A percentile compares a stretch with the other conserved stretches of the same genome.
Evolutionary conservation across 106 monocot species (phyloP).

Genomic region (Dendrobium officinale): DNA sequence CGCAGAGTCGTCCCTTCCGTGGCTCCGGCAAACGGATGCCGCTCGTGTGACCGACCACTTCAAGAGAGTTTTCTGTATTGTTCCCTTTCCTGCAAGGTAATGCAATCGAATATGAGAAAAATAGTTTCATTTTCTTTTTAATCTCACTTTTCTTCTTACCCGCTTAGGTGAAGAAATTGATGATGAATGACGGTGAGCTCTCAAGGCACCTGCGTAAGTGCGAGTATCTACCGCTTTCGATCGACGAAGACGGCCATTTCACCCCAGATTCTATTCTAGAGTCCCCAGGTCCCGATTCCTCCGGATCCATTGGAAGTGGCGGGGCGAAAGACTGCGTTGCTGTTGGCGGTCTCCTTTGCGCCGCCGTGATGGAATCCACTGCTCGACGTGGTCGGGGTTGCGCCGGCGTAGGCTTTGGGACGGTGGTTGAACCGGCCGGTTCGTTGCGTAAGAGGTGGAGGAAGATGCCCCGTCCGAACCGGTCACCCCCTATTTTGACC

Average conservation of each 20-base stretch:
- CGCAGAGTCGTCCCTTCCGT: conserved; percentile 50
- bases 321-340: conserved; percentile 5
- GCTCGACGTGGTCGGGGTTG: neutral
- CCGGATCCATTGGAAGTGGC: conserved; percentile 12
- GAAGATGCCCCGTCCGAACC: conserved; percentile 42
- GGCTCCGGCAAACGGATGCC: conserved; percentile 47
- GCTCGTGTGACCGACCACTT: conserved; percentile 54
- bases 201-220: conserved; percentile 40
- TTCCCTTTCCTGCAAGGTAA: conserved; percentile 76
- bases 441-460: conserved; percentile 22
- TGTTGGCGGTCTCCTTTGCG: neutral
- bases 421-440: neutral
- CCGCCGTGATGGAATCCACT: conserved; percentile 7
- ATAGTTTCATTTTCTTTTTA: neutral
- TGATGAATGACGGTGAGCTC: conserved; percentile 32
- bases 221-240: conserved; percentile 48
- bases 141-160: neutral
- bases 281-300: conserved; percentile 16
- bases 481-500: conserved; percentile 58
- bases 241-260: conserved; percentile 54
- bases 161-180: conserved; percentile 51
- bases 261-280: conserved; percentile 62
- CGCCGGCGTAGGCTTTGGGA: neutral
- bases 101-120: neutral
- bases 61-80: conserved; percentile 58